These are phyloP conservation scores for Datisca glomerata DNA, from an alignment of 306 rosid species.

Conservation along the genomic window DNA sequence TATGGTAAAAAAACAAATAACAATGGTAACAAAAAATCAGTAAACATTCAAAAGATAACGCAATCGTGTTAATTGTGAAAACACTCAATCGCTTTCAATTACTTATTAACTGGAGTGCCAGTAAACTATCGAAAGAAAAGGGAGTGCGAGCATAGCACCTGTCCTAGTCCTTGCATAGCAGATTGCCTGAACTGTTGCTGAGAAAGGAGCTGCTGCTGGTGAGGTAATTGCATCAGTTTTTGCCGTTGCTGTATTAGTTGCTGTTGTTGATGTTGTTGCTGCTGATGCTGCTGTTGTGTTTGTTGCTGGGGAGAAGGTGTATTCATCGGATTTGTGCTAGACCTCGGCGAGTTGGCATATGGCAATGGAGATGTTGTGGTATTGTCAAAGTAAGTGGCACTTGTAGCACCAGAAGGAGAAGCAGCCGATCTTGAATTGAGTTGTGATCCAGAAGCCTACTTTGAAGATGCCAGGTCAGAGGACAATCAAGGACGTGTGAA, in stretches of 20 bases:
- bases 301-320: constrained; percentile 95
- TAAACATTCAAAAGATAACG: no score
- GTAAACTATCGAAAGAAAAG: no score
- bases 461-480: constrained; percentile 10
- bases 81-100: no score
- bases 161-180: constrained; percentile 80
- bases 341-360: constrained; percentile 93
- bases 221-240: constrained; percentile 77
- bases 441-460: constrained; percentile 74
- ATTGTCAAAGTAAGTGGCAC: constrained; percentile 61
- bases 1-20: no score
- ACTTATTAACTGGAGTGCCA: no score
- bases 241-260: constrained; percentile 51
- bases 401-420: constrained; percentile 68
- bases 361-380: constrained; percentile 73
- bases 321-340: constrained; percentile 69
- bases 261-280: constrained; percentile 30
- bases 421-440: constrained; percentile 90
- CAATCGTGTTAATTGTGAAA: no score
- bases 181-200: constrained; percentile 83
- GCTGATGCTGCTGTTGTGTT: constrained; percentile 50
- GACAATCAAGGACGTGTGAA: neutral
- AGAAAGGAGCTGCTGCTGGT: constrained; percentile 69
- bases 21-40: no score
- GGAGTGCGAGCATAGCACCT: constrained; percentile 29